Evolutionary conservation across 164 flowering plant species (phyloP), one percentile per base, ranked within the genome.

Genomic region (Houttuynia cordata): DNA sequence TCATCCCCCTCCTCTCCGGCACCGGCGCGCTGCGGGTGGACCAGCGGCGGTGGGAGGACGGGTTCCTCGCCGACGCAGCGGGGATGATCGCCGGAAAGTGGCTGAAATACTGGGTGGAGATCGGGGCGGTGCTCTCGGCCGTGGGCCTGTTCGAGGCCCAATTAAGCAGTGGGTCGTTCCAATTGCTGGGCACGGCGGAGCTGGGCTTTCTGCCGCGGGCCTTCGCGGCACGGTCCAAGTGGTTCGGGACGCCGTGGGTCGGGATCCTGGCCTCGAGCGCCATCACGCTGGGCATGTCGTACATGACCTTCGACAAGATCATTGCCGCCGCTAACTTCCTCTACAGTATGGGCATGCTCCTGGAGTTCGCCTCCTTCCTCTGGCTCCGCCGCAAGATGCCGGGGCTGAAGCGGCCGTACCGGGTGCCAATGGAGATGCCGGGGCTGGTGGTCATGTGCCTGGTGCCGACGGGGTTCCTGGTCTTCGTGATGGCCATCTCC

Each of bases 141-240:
- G 59, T 80, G 21, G 90, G 87, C 9, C 70, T 84, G 0, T 84
- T 74, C 60, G 83, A 84, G 63, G 90, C 90, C 4, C 85, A 84
- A 47, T 58, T 84, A 45, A 84, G 87, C 52, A 80, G 81, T 62
- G 58, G 79, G 20, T 69, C 82, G 1, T 84, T 59, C 47, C 87
- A 82, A 63, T 49, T 82, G 24, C 57, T 75, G 30, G 90, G 90
- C 0, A 84, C 81, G 90, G 79, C 85, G 0, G 80, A 79, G 45
- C 57, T 80, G 40, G 90, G 82, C 17, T 30, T 76, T 18, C 19
- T 80, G 19, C 90, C 90, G 1, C 13, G 40, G 18, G 23, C 59
- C 22, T 73, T 76, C 41, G 76, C 68, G 0, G 15, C 0, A 3
- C 55, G 84, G 56, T 81, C 85, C 1, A 70, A 14, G 10, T 67